Percentiles rank a stretch among this genome's conserved stretches.
Evolutionary conservation across 208 protist genomes (phyloP).

Genomic region (Leishmania lainsoni): DNA sequence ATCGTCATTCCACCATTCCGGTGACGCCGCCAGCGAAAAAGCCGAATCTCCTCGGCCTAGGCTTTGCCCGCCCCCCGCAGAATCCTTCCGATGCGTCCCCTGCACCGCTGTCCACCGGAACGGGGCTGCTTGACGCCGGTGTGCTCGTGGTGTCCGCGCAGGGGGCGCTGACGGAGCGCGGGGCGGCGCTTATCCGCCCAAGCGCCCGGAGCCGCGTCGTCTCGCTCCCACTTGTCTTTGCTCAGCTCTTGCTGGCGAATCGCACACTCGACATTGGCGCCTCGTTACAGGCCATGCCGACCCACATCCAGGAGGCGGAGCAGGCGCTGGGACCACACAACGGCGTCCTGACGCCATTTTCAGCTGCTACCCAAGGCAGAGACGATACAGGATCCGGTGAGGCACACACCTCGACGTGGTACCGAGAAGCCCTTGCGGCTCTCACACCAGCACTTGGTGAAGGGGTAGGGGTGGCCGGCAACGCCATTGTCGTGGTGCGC

Average conservation of each 20-base stretch:
- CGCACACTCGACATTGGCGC: constrained; percentile 45
- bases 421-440: constrained; percentile 12
- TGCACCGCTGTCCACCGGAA: background rate
- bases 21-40: too few species aligned
- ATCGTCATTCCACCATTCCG: constrained; percentile 15
- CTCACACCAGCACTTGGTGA: constrained; percentile 8
- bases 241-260: constrained; percentile 61
- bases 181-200: constrained; percentile 43
- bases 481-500: constrained; percentile 37
- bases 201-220: constrained; percentile 44
- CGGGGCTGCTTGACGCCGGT: constrained; percentile 48
- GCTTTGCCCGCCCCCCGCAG: constrained; percentile 10
- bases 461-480: constrained; percentile 16
- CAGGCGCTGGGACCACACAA: constrained; percentile 4
- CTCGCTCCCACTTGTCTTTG: constrained; percentile 47
- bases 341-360: constrained; percentile 5
- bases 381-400: background rate
- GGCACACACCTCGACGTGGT: constrained; percentile 14
- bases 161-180: constrained; percentile 65
- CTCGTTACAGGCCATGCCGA: constrained; percentile 24
- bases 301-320: constrained; percentile 22
- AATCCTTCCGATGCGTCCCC: background rate
- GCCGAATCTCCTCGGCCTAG: background rate
- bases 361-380: background rate
- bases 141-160: constrained; percentile 45